Base-by-base conservation (phyloP, 2,329 filamentous ascomycete genomes). In the Colletotrichum truncatum region DNA sequence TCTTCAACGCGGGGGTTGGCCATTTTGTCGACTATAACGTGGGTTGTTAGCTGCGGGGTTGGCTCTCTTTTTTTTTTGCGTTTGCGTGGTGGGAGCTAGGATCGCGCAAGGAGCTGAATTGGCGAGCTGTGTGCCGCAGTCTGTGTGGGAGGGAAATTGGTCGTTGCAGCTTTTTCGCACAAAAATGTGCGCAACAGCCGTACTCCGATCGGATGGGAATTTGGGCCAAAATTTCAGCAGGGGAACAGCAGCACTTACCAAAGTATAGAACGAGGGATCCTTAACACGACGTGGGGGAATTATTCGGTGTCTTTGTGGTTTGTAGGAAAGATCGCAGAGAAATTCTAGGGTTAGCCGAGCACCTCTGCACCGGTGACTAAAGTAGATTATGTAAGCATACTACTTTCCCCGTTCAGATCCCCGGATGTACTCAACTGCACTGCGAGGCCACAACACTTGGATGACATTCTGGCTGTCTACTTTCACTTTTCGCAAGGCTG, bases 1-100 rank as follows among this genome's bases (percentile, higher is more conserved):
- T 99, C 96, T 88, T 99, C 95, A 83, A 98, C 91, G 84, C 95
- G 92, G 81, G 95, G 93, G 87, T 98, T 97, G 81, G 96, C 92
- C 96, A 99, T 99, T 82, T 83, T 93, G 79, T 76, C 71, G 60
- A 66, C 64, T 66, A 32, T 41, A 36, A 25, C 18, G 38, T 54
- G 16, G 53, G 39, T 46, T 30, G 57, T 65, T 51, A 65, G 62
- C 41, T 61, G 56, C 62, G 49, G 62, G 56, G 62, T 32, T 41
- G 28, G 10, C 14, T 34, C 41, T 25, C 32, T 39, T 34, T 51
- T 41, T 53, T 53, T 51, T 36, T 43, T 51, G 28, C 21, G 34
- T 18, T 49, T 14, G 10, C 18, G 54, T 65, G 63, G 57, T 66
- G 63, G 63, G 63, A 66, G 63, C 63, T 66, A 66, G 57, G 63